Evolutionary conservation across 75 land plant genomes (phyloP).

Genomic region (Cryptomeria japonica): DNA sequence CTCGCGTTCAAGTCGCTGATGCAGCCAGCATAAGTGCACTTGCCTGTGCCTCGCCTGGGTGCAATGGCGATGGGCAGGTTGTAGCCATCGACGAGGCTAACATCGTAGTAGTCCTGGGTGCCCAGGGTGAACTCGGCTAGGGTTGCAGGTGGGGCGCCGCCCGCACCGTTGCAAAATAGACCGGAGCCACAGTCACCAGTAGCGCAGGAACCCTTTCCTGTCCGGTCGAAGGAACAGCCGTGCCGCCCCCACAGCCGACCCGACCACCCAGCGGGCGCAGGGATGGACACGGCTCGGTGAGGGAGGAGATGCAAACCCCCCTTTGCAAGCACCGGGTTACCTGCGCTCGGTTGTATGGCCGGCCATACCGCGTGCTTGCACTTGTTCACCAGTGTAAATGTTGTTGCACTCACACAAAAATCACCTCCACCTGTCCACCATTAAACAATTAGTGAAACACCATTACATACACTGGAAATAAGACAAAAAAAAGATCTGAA

Average conservation of each 20-base stretch:
- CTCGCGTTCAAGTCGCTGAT: constrained; percentile 25
- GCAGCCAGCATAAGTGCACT: constrained; percentile 32
- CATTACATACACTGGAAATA: background rate
- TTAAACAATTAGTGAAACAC: background rate
- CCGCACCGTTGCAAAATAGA: constrained; percentile 52
- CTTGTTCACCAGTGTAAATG: constrained; percentile 53
- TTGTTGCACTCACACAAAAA: constrained; percentile 20
- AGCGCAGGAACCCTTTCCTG: constrained; percentile 55
- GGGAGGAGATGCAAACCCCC: constrained; percentile 67
- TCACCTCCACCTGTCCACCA: background rate
- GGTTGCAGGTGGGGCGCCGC: constrained; percentile 58
- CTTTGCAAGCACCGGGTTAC: constrained; percentile 53
- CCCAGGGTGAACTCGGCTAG: constrained; percentile 44
- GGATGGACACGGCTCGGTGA: constrained; percentile 33
- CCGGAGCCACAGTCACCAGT: constrained; percentile 80
- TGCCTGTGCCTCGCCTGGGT: constrained; percentile 18
- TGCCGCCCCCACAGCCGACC: constrained; percentile 93
- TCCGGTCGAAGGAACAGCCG: constrained; percentile 70
- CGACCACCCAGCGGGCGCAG: constrained; percentile 64
- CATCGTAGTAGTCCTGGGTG: constrained; percentile 39
- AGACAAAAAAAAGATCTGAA: no score
- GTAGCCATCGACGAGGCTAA: constrained; percentile 49
- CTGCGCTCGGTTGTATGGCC: constrained; percentile 66
- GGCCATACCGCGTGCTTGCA: constrained; percentile 74
- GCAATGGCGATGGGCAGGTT: constrained; percentile 32